Evolutionary conservation across 148 eudicot genomes (phyloP).

Genomic region (Chenopodium berlandieri): DNA sequence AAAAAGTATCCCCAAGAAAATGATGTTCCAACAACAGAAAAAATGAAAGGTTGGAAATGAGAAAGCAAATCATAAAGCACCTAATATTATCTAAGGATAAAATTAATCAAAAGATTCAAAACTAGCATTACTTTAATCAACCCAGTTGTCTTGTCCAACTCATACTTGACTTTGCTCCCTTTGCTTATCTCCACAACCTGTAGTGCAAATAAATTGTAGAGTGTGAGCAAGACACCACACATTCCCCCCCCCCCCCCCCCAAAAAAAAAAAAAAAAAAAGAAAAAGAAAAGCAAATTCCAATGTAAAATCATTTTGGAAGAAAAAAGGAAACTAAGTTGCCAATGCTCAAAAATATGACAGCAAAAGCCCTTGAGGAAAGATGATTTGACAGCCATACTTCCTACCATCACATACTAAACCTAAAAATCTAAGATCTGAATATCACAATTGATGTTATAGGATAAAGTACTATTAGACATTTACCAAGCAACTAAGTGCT

Average conservation of each 20-base stretch:
- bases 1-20: neutral
- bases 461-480: neutral
- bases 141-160: conserved; percentile 85
- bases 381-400: neutral
- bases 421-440: neutral
- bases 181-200: conserved; percentile 93
- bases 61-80: neutral
- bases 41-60: neutral
- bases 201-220: conserved; percentile 14
- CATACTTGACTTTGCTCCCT: conserved; percentile 96
- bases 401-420: neutral
- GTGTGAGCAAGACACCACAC: neutral
- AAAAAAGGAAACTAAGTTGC: too few species aligned
- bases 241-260: too few species aligned
- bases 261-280: too few species aligned
- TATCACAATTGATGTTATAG: neutral
- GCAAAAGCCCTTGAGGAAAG: conserved; percentile 5
- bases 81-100: neutral
- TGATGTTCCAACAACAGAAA: neutral
- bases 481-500: neutral
- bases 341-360: neutral
- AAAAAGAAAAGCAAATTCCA: neutral
- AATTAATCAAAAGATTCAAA: neutral
- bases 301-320: neutral
- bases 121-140: conserved; percentile 60